Evolutionary conservation across 1,139 yeast genomes (phyloP), one percentile per base, ranked within the genome.

Genomic region (Candida glucosophila): DNA sequence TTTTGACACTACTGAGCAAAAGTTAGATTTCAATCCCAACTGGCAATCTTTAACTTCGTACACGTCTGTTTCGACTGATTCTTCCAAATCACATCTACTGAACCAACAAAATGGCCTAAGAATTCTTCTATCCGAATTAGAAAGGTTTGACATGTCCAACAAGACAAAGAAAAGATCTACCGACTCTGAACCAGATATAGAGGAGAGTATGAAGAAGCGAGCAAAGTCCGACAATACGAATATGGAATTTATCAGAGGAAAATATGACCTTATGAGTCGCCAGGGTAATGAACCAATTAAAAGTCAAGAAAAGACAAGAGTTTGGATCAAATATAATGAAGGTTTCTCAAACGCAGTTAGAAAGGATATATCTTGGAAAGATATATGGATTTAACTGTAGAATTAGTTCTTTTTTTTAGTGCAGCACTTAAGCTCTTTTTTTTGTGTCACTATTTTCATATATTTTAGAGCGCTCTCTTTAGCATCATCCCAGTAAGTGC

Each of bases 321-420:
- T 85, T 5, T 90, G 97, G 97, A 82, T 90, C 10, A 88, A 82
- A 44, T 88, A 78, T 43, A 81, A 81, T 37, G 97, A 88, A 50
- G 97, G 98, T 2, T 88, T 81, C 42, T 82, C 95, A 6, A 82
- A 88, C 50, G 98, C 98, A 0, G 97, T 90, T 1, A 59, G 94
- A 20, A 85, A 85, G 41, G 80, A 78, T 31, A 73, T 88, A 16
- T 70, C 77, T 5, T 90, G 97, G 96, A 50, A 58, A 4, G 82
- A 77, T 30, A 49, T 86, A 17, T 85, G 80, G 80, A 18, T 42
- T 14, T 40, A 34, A n/a, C n/a, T n/a, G n/a, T n/a, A n/a, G n/a
- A n/a, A n/a, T n/a, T n/a, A n/a, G n/a, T n/a, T n/a, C n/a, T n/a
- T n/a, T n/a, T n/a, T n/a, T n/a, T n/a, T n/a, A n/a, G n/a, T n/a